Base-by-base conservation (phyloP, 192 early-diverging fungal species). In the Coemansia sp. region DNA sequence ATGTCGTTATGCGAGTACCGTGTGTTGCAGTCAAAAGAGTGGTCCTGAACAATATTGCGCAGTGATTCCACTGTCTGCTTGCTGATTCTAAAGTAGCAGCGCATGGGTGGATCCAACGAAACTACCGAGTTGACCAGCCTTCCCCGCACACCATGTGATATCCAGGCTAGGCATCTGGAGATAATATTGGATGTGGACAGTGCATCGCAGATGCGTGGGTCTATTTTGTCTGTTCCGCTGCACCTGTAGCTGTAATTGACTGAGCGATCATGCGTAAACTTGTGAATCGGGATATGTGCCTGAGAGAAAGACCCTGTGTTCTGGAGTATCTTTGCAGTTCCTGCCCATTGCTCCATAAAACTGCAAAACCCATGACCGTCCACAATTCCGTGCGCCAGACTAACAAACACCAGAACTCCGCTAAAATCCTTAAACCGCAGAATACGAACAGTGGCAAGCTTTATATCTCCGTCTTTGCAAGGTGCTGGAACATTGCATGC, bases 331-430 rank as follows among this genome's bases (percentile, higher is more conserved):
- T 48, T 61, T 8, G 10, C 26, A 13, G 40, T 59, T 41, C 65
- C 62, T 12, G 65, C 65, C 69, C 75, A 77, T 2, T 61, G 69
- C 5, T 59, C 56, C 42, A 77, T 53, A 71, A 77, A 77, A 2
- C 16, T 6, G 8, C 53, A 67, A 15, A 56, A 63, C n/a, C 69
- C 75, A 19, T 48, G 38, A 1, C 69, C 70, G 26, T 71, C 75
- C 9, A 71, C 62, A 10, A 67, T 37, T 56, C 54, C 63, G 21
- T 77, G 75, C 0, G 65, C 26, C 4, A 68, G 21, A 57, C 65
- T 71, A 15, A 54, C 19, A 62, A 71, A 77, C 12, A 77, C 5
- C 16, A 64, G 19, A 21, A 77, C 12, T 3, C 75, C 75, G 42
- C 75, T 77, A 54, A 67, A 67, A 4, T 65, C 69, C 38, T n/a